phyloP scores from a whole-genome alignment of 176 grass and related monocot genomes.

The Aegilops longissima region DNA sequence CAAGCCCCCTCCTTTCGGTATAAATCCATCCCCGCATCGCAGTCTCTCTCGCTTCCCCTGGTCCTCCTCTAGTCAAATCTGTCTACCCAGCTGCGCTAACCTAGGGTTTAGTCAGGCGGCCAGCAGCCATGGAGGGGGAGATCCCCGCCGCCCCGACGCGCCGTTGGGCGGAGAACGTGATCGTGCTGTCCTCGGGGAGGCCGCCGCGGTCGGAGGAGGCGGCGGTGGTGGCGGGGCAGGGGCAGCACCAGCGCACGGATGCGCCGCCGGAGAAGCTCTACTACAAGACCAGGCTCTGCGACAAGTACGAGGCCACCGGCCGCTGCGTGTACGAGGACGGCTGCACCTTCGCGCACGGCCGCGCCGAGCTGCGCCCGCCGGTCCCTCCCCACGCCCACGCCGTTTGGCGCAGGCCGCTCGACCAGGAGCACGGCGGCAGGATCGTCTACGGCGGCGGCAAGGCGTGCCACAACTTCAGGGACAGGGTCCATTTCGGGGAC shows the following conservation, averaged over 20 bases:
- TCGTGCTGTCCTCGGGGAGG: constrained; percentile 29
- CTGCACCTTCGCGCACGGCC: constrained; percentile 64
- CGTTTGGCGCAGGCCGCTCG: neutral
- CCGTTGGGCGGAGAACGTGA: constrained; percentile 35
- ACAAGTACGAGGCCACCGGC: constrained; percentile 30
- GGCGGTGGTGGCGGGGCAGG: neutral
- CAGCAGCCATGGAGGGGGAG: neutral
- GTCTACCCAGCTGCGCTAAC: too few relatives aligned
- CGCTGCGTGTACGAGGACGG: constrained; percentile 34
- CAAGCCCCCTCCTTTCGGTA: too few relatives aligned
- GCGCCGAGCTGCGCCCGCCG: constrained; percentile 47
- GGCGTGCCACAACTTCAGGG: constrained; percentile 45
- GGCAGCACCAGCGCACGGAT: neutral
- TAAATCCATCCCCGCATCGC: too few relatives aligned
- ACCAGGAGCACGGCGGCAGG: too few relatives aligned
- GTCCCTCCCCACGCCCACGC: neutral
- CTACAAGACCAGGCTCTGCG: constrained; percentile 63
- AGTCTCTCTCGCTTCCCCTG: too few relatives aligned
- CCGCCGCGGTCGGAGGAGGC: neutral
- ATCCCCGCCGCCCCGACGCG: neutral
- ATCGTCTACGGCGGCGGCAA: neutral
- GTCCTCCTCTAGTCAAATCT: too few relatives aligned
- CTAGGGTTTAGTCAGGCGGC: too few relatives aligned
- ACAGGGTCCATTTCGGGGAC: constrained; percentile 37
- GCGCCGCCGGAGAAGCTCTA: constrained; percentile 35